Evolutionary conservation across 805 yeast species (phyloP).

Genomic region (Barnettozyma botsteinii): DNA sequence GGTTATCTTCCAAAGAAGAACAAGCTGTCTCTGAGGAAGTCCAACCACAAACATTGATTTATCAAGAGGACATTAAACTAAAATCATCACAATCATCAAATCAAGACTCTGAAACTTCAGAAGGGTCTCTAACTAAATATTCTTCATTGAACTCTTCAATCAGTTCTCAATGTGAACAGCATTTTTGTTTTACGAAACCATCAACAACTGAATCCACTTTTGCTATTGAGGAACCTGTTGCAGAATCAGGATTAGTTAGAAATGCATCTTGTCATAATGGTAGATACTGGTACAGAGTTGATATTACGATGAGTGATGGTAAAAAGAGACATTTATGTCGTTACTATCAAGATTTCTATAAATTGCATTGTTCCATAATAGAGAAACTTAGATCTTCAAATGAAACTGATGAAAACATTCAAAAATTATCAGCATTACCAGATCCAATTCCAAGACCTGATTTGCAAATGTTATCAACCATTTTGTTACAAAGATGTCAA

Average conservation of each 20-base stretch:
- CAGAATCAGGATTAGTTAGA: constrained; percentile 33
- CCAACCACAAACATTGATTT: background rate
- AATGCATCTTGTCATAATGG: constrained; percentile 37
- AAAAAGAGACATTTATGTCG: constrained; percentile 38
- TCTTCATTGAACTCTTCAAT: constrained; percentile 8
- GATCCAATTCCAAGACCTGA: constrained; percentile 41
- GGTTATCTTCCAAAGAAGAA: constrained; percentile 15
- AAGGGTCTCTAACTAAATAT: background rate
- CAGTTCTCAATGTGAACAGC: constrained; percentile 8
- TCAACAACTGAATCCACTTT: constrained; percentile 6
- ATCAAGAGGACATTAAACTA: background rate
- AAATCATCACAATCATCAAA: background rate
- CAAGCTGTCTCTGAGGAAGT: background rate
- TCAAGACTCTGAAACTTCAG: background rate
- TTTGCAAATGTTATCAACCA: constrained; percentile 24
- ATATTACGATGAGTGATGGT: constrained; percentile 32
- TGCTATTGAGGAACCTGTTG: constrained; percentile 18
- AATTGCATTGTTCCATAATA: constrained; percentile 34
- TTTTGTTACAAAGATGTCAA: constrained; percentile 34
- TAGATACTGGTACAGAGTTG: constrained; percentile 48
- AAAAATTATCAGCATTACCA: constrained; percentile 37
- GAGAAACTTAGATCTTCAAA: constrained; percentile 15
- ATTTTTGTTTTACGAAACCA: constrained; percentile 8
- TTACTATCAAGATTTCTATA: constrained; percentile 47
- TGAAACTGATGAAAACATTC: constrained; percentile 7